Conservation (phyloP, 140 eudicot genomes). For the Flaveria floridana region DNA sequence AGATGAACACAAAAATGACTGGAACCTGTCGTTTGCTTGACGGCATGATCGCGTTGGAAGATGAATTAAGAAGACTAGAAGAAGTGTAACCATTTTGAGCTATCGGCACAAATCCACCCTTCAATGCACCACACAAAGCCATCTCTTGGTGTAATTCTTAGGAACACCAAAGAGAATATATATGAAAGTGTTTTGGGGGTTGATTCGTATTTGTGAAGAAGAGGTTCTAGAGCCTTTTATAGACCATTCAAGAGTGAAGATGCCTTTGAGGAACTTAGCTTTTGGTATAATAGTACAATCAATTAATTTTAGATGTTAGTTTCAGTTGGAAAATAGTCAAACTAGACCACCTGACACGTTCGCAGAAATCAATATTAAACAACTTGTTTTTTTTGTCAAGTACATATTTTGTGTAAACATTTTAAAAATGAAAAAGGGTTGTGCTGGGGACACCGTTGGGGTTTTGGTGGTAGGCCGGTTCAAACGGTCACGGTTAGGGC, state of each 20-base stretch:
- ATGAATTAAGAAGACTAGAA: conserved; percentile 18
- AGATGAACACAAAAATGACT: background rate
- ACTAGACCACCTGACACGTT: conserved; percentile 17
- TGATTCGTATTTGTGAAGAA: background rate
- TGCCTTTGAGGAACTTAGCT: background rate
- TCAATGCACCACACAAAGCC: conserved; percentile 33
- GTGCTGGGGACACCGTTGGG: too few species aligned
- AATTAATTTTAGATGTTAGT: conserved; percentile 1
- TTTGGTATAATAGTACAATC: background rate
- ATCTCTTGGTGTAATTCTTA: conserved; percentile 3
- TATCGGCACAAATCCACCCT: conserved; percentile 25
- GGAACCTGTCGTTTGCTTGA: conserved; percentile 32
- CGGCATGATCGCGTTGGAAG: background rate
- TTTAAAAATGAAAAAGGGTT: background rate
- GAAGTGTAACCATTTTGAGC: conserved; percentile 26
- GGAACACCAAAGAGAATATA: background rate
- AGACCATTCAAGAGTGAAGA: conserved; percentile 11
- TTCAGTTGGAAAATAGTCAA: background rate
- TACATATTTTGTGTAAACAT: background rate
- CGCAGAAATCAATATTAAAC: conserved; percentile 6
- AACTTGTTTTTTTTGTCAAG: background rate
- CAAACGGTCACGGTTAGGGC: too few species aligned
- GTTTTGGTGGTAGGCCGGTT: too few species aligned
- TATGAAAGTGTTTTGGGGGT: background rate
- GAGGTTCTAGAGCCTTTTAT: conserved; percentile 23